Conservation (phyloP, 768 basidiomycete genomes). For the Russula virescens region DNA sequence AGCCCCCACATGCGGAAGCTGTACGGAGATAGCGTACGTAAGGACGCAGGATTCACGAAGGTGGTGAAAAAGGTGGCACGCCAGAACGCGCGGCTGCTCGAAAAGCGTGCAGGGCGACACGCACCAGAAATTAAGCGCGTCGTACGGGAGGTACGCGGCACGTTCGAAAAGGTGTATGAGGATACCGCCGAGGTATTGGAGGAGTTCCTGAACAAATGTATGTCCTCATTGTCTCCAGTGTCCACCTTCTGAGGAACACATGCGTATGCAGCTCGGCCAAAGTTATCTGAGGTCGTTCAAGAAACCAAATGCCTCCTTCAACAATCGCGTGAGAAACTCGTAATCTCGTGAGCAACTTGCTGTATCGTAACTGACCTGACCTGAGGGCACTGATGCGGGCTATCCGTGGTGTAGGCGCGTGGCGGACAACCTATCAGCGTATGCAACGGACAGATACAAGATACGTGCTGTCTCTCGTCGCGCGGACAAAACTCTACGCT, state of each 20-base stretch:
- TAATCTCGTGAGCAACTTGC: conserved; percentile 70
- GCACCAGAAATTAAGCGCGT: conserved; percentile 76
- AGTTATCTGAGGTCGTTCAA: conserved; percentile 81
- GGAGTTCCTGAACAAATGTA: conserved; percentile 89
- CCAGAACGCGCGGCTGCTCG: conserved; percentile 71
- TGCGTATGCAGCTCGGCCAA: conserved; percentile 63
- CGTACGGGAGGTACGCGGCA: conserved; percentile 89
- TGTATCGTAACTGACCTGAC: not conserved
- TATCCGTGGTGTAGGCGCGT: conserved; percentile 52
- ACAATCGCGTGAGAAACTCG: conserved; percentile 83
- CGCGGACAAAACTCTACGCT: conserved; percentile 49
- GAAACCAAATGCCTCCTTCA: conserved; percentile 89
- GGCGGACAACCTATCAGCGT: conserved; percentile 71
- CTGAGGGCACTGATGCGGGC: not conserved
- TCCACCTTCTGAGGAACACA: conserved; percentile 13
- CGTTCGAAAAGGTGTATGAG: conserved; percentile 92
- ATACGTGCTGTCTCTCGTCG: conserved; percentile 54
- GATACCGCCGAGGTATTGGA: conserved; percentile 91
- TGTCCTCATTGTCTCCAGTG: conserved; percentile 28
- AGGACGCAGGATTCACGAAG: conserved; percentile 96
- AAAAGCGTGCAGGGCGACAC: conserved; percentile 72
- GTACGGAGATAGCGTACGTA: conserved; percentile 88
- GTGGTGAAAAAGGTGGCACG: conserved; percentile 93
- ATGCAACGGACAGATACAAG: conserved; percentile 76
- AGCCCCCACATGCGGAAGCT: conserved; percentile 99